Evolutionary conservation across 768 basidiomycete species (phyloP).

Genomic region (Termitomyces sp.): DNA sequence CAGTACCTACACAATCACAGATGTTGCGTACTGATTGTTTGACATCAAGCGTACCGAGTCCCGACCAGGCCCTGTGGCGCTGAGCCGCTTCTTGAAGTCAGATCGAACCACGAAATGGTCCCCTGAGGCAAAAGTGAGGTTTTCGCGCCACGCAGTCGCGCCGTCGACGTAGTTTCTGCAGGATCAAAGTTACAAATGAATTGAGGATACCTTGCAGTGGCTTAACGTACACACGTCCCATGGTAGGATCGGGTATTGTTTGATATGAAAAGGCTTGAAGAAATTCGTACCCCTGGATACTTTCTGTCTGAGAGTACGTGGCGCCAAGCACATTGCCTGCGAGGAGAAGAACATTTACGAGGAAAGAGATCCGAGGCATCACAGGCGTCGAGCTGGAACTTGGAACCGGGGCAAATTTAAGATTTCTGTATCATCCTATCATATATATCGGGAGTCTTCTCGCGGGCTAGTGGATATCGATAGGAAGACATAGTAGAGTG

Average conservation of each 20-base stretch:
- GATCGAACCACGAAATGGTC: constrained; percentile 54
- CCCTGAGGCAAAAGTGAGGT: constrained; percentile 54
- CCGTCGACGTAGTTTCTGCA: constrained; percentile 42
- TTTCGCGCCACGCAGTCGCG: constrained; percentile 44
- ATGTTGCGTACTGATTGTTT: constrained; percentile 47
- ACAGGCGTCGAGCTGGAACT: not conserved
- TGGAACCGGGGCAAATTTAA: too few relatives aligned
- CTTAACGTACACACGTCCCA: constrained; percentile 2
- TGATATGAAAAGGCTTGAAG: not conserved
- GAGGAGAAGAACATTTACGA: not conserved
- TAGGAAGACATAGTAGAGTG: not conserved
- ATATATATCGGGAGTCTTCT: not conserved
- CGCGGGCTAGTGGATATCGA: not conserved
- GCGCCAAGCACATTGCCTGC: not conserved
- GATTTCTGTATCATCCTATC: not conserved
- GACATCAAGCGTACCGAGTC: constrained; percentile 55
- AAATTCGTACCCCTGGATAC: not conserved
- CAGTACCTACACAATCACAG: constrained; percentile 47
- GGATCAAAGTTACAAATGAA: not conserved
- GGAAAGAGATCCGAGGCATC: not conserved
- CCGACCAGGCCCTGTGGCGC: constrained; percentile 47
- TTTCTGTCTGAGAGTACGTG: not conserved
- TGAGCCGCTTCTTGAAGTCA: constrained; percentile 45
- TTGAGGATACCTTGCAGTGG: not conserved
- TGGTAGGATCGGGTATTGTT: constrained; percentile 1